Evolutionary conservation across 768 basidiomycete species (phyloP), one percentile per base, ranked within the genome.

Genomic region (Dacryopinax spathularia): DNA sequence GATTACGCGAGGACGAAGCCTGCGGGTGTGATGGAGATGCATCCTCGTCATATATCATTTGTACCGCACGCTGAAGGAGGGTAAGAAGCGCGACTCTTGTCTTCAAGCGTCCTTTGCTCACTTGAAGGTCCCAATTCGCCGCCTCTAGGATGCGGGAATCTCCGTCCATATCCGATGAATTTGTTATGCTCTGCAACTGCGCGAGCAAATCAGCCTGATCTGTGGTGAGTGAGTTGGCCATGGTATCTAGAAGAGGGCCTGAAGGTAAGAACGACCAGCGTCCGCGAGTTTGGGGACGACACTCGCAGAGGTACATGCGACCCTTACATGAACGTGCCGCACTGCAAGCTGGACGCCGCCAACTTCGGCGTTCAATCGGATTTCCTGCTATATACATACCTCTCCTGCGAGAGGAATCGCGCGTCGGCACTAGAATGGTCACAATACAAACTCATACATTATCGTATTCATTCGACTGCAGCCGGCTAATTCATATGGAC

Each of bases 61-160:
- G 64, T 20, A 64, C 31, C n/a, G 66, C 66, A 16, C 64, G 41
- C 66, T 66, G 25, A 41, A 39, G 5, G 29, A 31, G 29, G 9
- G 27, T 61, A 13, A 33, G 61, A 68, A 63, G 64, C 56, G 25
- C 22, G 33, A 39, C 27, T 33, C 31, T 36, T 25, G 34, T 48
- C 37, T 41, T 27, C 34, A n/a, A 60, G 27, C n/a, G 27, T 20
- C 25, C n/a, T 60, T 29, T 59, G 35, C 22, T 43, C 18, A 85
- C 86, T 78, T 85, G 78, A 33, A 89, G 81, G 74, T 88, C 82
- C 86, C 86, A 89, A 60, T 79, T 79, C 9, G 86, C 84, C 63
- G 80, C 83, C 36, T 78, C 73, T 16, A 89, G 75, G 0, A 89
- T 79, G 34, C 75, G 73, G n/a, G 83, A 75, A 3, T 86, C 81